These are phyloP conservation scores for Talaromyces atroroseus DNA, from an alignment of 2,329 filamentous ascomycete species.

Conservation along the genomic window DNA sequence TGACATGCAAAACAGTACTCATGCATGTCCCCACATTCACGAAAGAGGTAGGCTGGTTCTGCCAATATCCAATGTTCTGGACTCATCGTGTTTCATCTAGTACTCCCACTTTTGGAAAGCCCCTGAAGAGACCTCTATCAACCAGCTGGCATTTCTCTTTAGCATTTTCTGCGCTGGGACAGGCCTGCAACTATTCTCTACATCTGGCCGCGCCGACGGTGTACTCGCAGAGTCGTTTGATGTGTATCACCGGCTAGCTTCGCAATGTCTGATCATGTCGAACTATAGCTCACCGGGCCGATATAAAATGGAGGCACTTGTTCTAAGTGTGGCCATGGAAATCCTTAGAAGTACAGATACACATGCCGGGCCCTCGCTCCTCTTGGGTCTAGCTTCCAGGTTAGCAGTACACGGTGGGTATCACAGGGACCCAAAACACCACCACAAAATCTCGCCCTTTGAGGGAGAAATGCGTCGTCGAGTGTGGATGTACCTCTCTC, in stretches of 20 bases:
- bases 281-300: not conserved
- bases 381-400: not conserved
- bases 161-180: conserved; percentile 17
- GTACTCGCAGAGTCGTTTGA: conserved; percentile 15
- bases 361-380: not conserved
- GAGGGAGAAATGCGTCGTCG: conserved; percentile 5
- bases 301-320: conserved; percentile 4
- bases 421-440: conserved; percentile 3
- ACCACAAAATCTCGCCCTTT: not conserved
- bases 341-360: conserved; percentile 3
- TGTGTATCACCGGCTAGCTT: conserved; percentile 4
- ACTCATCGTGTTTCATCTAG: conserved; percentile 8
- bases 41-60: conserved; percentile 14
- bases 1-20: conserved; percentile 12
- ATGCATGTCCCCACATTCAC: conserved; percentile 19
- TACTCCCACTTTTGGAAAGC: conserved; percentile 18
- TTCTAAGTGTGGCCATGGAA: conserved; percentile 4
- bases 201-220: conserved; percentile 8
- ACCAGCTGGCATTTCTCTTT: conserved; percentile 19
- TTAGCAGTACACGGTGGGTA: conserved; percentile 1
- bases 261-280: conserved; percentile 1
- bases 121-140: conserved; percentile 12
- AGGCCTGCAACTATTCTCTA: conserved; percentile 17
- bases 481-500: not conserved
- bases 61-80: not conserved